Percentiles rank a stretch among this genome's conserved stretches.
Conservation (phyloP, 164 flowering plant genomes). For the Akebia trifoliata region DNA sequence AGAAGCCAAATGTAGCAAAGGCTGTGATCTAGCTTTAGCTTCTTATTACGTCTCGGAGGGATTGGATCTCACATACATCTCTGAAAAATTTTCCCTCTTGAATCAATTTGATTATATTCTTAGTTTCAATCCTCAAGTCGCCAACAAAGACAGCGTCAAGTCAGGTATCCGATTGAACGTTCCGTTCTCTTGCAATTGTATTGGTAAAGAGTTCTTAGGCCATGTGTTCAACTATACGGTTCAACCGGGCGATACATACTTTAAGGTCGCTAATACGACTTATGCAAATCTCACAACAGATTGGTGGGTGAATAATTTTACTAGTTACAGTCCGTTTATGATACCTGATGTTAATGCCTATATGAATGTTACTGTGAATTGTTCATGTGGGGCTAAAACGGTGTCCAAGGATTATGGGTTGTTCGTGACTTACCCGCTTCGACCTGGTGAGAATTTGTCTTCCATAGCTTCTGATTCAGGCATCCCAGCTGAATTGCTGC, state of each 20-base stretch:
- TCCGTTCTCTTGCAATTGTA: conserved; percentile 42
- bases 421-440: conserved; percentile 47
- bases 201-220: conserved; percentile 17
- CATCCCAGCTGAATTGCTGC: conserved; percentile 17
- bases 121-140: conserved; percentile 24
- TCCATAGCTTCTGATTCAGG: conserved; percentile 19
- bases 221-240: conserved; percentile 15
- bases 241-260: conserved; percentile 16
- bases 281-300: conserved; percentile 28
- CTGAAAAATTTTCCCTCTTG: conserved; percentile 3
- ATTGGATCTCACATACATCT: conserved; percentile 18
- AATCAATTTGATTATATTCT: not conserved
- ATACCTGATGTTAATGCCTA: conserved; percentile 16
- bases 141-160: conserved; percentile 16
- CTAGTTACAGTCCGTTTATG: not conserved
- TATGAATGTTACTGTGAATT: conserved; percentile 40
- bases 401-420: conserved; percentile 36
- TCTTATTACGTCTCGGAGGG: conserved; percentile 15
- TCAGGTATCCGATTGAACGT: conserved; percentile 20
- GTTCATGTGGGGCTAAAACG: conserved; percentile 38
- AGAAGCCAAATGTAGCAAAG: conserved; percentile 17
- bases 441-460: conserved; percentile 24
- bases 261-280: conserved; percentile 3
- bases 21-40: conserved; percentile 20
- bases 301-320: conserved; percentile 9